Evolutionary conservation across 305 asterid genomes (phyloP), one percentile per base, ranked within the genome.

Genomic region (Fraxinus nigra): DNA sequence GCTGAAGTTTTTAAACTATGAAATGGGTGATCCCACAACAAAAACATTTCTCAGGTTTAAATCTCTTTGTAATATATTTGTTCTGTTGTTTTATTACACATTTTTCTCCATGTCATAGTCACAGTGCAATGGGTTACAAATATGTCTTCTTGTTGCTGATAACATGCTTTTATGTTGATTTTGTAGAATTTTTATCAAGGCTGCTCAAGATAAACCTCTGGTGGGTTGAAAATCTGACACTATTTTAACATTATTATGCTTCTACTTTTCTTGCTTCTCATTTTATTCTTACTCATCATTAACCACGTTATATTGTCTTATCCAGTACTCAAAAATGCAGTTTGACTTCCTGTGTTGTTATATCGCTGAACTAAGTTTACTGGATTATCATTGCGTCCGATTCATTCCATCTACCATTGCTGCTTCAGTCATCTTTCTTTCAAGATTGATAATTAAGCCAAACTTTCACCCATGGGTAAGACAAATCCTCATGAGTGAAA

Each of bases 41-140:
- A 94, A 87, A 87, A 86, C 94, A 56, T 95, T 92, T 85, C 88
- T 92, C 78, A 92, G 97, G 97, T 92, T 82, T 46, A 70, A 56
- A 22, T 78, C 76, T 72, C 30, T 38, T 75, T n/a, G 13, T 48
- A 16, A 38, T 65, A 40, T 76, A 11, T 48, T 40, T 24, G 63
- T 1, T 30, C 11, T 22, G n/a, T 75, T 37, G 72, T 14, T 88
- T 72, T 63, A 2, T 33, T 13, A n/a, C 76, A 33, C 11, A 33
- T 34, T 16, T 16, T 72, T 33, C 33, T 7, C 40, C 46, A 72
- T 6, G 18, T 7, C 28, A 56, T 18, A 56, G 67, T 7, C 26
- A 56, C 26, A 33, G 37, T 33, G 46, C 46, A 72, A 33, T 33
- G 46, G 43, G 76, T 72, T 72, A 72, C 3, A 72, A 16, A 33